Percentiles rank a stretch among this genome's conserved stretches.
phyloP scores from a whole-genome alignment of 2,329 filamentous ascomycete species.

The Anthostomella pinea region DNA sequence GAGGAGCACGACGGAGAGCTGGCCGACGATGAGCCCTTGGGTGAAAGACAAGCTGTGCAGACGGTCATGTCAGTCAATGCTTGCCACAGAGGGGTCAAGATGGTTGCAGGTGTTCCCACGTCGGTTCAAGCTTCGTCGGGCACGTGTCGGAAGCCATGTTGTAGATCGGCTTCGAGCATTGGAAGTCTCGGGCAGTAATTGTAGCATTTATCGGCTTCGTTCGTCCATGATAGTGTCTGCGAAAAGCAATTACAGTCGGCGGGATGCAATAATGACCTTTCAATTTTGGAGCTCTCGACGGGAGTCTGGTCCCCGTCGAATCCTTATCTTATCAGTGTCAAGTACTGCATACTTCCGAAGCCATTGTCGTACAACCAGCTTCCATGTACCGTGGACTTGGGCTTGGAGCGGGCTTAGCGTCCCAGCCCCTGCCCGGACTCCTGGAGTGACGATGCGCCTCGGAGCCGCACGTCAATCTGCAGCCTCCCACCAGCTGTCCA shows the following conservation, averaged over 20 bases:
- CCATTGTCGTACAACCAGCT: not conserved
- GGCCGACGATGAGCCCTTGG: constrained; percentile 87
- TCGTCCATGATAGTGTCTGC: constrained; percentile 5
- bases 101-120: constrained; percentile 23
- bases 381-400: constrained; percentile 19
- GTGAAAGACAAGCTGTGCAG: constrained; percentile 75
- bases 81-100: constrained; percentile 6
- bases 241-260: too few relatives aligned
- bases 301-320: constrained; percentile 3
- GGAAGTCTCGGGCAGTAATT: constrained; percentile 1
- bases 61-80: constrained; percentile 15
- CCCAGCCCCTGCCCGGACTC: constrained; percentile 1
- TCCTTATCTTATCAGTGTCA: constrained; percentile 27
- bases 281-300: too few relatives aligned
- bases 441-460: constrained; percentile 20
- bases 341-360: constrained; percentile 8
- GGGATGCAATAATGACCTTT: too few relatives aligned
- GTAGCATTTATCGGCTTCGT: constrained; percentile 3
- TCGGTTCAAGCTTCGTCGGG: constrained; percentile 32
- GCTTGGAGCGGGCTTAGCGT: constrained; percentile 12
- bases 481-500: not conserved
- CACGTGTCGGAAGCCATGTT: constrained; percentile 31
- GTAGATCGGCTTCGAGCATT: constrained; percentile 11
- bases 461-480: constrained; percentile 6
- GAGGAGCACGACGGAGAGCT: constrained; percentile 86